These are phyloP conservation scores for Paraglomus brasilianum DNA, from an alignment of 192 early-diverging fungal genomes.

Conservation along the genomic window DNA sequence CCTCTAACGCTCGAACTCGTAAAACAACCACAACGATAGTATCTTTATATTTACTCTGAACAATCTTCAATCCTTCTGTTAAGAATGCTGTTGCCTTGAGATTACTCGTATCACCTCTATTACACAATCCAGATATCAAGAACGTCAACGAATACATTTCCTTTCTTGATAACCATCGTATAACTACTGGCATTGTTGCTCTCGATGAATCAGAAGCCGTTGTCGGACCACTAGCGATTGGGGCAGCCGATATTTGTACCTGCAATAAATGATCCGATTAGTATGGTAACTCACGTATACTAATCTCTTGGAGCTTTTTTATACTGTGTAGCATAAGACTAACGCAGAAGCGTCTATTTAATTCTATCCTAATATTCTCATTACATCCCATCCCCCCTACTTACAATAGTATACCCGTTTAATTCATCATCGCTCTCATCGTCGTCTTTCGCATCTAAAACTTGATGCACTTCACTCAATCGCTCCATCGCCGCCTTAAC, in stretches of 20 bases:
- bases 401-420: slow-evolving; percentile 31
- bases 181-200: slow-evolving; percentile 16
- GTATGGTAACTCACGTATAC: not conserved
- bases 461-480: slow-evolving; percentile 26
- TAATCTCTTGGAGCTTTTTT: too few relatives aligned
- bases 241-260: slow-evolving; percentile 24
- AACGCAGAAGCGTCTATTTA: not conserved
- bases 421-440: slow-evolving; percentile 16
- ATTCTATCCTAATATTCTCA: not conserved
- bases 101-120: slow-evolving; percentile 20
- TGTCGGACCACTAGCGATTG: not conserved
- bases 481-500: slow-evolving; percentile 24
- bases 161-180: slow-evolving; percentile 31
- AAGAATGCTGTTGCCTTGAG: slow-evolving; percentile 3
- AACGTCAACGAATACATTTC: slow-evolving; percentile 32
- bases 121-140: slow-evolving; percentile 33
- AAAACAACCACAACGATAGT: not conserved
- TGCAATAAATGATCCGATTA: not conserved
- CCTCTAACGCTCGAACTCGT: not conserved
- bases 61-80: slow-evolving; percentile 28
- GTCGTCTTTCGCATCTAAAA: slow-evolving; percentile 27
- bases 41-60: slow-evolving; percentile 6
- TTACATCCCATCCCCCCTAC: not conserved
- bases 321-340: not conserved
- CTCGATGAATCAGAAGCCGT: not conserved